Conservation (phyloP, 129 eudicot species). For the Daucus carota region DNA sequence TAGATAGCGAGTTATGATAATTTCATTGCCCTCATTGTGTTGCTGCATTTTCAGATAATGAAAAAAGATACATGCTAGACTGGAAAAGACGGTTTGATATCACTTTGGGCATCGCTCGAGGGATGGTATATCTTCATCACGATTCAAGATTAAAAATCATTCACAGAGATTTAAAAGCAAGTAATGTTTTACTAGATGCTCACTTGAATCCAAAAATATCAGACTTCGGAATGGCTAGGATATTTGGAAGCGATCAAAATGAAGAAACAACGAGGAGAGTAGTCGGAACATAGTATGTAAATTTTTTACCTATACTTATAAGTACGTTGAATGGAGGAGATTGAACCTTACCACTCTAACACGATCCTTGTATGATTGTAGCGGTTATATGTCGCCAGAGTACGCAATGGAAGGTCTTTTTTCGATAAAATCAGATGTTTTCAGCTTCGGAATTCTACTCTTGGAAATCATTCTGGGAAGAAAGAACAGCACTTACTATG, state of each 20-base stretch:
- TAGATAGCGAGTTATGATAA: neutral
- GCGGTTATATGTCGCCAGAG: slow-evolving; percentile 8
- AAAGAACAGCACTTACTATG: neutral
- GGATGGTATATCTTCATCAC: slow-evolving; percentile 9
- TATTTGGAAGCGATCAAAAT: slow-evolving; percentile 3
- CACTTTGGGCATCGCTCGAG: slow-evolving; percentile 1
- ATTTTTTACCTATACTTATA: neutral
- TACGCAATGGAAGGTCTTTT: slow-evolving; percentile 13
- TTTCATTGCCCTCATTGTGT: neutral
- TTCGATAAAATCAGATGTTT: slow-evolving; percentile 4
- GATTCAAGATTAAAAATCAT: slow-evolving; percentile 10
- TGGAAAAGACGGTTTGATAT: slow-evolving; percentile 5
- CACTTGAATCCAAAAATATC: slow-evolving; percentile 9
- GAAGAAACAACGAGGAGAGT: slow-evolving; percentile 6
- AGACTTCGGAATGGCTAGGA: slow-evolving; percentile 12
- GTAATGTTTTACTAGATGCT: slow-evolving; percentile 6
- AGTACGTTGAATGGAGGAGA: neutral
- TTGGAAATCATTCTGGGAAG: neutral
- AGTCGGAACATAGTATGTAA: slow-evolving; percentile 7
- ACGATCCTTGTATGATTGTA: neutral
- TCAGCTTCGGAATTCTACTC: slow-evolving; percentile 5
- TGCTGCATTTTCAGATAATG: neutral
- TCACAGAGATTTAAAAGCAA: slow-evolving; percentile 11
- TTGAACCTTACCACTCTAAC: neutral
- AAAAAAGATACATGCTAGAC: neutral